Percentiles rank a stretch among this genome's conserved stretches.
Evolutionary conservation across 495 filamentous ascomycete species (phyloP).

Genomic region (Aspergillus avenaceus): DNA sequence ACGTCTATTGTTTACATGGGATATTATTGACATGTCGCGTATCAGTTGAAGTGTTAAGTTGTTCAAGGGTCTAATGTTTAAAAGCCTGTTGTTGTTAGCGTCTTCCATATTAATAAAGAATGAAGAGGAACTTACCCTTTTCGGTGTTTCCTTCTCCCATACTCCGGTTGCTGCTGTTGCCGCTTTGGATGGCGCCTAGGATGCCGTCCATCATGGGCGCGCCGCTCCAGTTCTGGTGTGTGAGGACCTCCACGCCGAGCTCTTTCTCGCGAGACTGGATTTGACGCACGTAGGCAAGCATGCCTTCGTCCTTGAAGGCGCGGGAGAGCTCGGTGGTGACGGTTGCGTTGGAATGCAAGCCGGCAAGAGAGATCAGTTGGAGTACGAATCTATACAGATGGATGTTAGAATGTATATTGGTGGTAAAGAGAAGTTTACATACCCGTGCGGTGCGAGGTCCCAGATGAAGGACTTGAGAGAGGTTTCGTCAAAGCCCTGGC

Average conservation of each 20-base stretch:
- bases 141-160: slow-evolving; percentile 85
- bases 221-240: slow-evolving; percentile 98
- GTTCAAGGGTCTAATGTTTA: no score
- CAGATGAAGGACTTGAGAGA: slow-evolving; percentile 85
- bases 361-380: slow-evolving; percentile 88
- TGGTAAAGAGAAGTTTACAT: slow-evolving; percentile 6
- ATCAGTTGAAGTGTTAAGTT: no score
- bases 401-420: slow-evolving; percentile 6
- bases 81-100: no score
- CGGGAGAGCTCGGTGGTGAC: slow-evolving; percentile 80
- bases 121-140: slow-evolving; percentile 33
- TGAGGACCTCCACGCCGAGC: slow-evolving; percentile 87
- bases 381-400: slow-evolving; percentile 64
- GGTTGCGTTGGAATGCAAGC: slow-evolving; percentile 83
- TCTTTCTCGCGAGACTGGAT: slow-evolving; percentile 90
- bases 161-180: slow-evolving; percentile 75
- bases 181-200: slow-evolving; percentile 85
- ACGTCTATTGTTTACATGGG: no score
- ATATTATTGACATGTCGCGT: no score
- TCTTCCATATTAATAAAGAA: no score
- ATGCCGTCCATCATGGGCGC: slow-evolving; percentile 92
- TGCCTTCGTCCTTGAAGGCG: slow-evolving; percentile 83
- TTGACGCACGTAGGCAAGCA: slow-evolving; percentile 91
- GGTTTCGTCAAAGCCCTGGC: slow-evolving; percentile 79
- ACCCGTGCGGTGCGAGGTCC: slow-evolving; percentile 89